Conservation (phyloP, 169 alveolate genomes). For the Plasmodium cynomolgi region DNA sequence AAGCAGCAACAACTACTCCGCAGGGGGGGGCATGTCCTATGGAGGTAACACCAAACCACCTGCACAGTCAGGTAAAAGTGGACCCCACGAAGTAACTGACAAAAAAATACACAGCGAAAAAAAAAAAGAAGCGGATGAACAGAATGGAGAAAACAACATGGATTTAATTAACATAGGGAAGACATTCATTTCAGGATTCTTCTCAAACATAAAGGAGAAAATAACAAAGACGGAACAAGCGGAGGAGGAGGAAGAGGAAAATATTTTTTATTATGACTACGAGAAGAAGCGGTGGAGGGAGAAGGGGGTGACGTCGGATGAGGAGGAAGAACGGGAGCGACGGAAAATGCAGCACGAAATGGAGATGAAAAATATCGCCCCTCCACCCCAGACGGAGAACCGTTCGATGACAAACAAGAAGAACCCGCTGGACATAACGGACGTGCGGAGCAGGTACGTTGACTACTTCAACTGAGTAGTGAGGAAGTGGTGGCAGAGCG, state of each 20-base stretch:
- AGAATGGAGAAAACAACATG: conserved; percentile 19
- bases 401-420: neutral
- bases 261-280: conserved; percentile 70
- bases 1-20: neutral
- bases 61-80: neutral
- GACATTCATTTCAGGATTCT: conserved; percentile 43
- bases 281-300: conserved; percentile 75
- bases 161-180: conserved; percentile 63
- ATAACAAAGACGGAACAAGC: conserved; percentile 23
- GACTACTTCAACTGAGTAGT: conserved; percentile 58
- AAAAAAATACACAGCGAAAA: neutral
- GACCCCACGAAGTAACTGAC: neutral
- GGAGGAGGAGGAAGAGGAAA: conserved; percentile 66
- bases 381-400: conserved; percentile 23
- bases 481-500: neutral
- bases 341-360: conserved; percentile 38
- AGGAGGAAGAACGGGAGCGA: conserved; percentile 62
- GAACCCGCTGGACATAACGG: conserved; percentile 34
- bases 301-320: conserved; percentile 73
- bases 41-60: neutral
- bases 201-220: conserved; percentile 63
- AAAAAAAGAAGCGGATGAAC: neutral
- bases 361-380: conserved; percentile 54
- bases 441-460: conserved; percentile 64
- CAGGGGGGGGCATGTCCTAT: neutral